These are phyloP conservation scores for Pseudogymnoascus sp. DNA, from an alignment of 2,329 filamentous ascomycete genomes.

Conservation along the genomic window DNA sequence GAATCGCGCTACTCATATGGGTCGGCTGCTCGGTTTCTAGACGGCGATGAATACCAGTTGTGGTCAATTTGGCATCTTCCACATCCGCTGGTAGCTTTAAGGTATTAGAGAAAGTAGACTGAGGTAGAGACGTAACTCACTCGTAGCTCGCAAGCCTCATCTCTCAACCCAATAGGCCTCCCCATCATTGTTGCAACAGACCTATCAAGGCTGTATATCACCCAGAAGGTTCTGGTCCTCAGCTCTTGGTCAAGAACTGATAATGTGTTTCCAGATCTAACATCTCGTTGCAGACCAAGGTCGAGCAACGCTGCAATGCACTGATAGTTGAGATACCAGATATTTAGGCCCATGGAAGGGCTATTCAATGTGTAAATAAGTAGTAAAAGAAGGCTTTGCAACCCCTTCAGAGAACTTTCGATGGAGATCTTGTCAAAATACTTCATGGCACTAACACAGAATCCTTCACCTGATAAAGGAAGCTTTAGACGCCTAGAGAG, in stretches of 20 bases:
- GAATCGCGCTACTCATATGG: constrained; percentile 37
- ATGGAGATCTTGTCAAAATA: constrained; percentile 39
- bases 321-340: constrained; percentile 49
- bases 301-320: constrained; percentile 44
- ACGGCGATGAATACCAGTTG: constrained; percentile 13
- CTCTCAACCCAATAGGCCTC: constrained; percentile 44
- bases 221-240: constrained; percentile 48
- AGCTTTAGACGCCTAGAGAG: constrained; percentile 36
- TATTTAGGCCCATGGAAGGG: constrained; percentile 39
- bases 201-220: constrained; percentile 43
- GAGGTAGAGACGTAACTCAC: constrained; percentile 26
- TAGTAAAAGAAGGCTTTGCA: constrained; percentile 41
- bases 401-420: constrained; percentile 40
- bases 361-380: constrained; percentile 44
- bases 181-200: constrained; percentile 48
- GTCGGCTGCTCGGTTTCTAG: constrained; percentile 16
- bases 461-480: constrained; percentile 40
- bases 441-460: constrained; percentile 40
- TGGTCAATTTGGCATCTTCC: constrained; percentile 13
- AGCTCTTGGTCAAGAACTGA: constrained; percentile 44
- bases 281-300: constrained; percentile 42
- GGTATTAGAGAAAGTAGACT: background rate
- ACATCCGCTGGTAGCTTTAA: constrained; percentile 19
- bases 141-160: constrained; percentile 46
- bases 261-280: constrained; percentile 35